Evolutionary conservation across 306 rosid genomes (phyloP).

Genomic region (Arachis stenosperma): DNA sequence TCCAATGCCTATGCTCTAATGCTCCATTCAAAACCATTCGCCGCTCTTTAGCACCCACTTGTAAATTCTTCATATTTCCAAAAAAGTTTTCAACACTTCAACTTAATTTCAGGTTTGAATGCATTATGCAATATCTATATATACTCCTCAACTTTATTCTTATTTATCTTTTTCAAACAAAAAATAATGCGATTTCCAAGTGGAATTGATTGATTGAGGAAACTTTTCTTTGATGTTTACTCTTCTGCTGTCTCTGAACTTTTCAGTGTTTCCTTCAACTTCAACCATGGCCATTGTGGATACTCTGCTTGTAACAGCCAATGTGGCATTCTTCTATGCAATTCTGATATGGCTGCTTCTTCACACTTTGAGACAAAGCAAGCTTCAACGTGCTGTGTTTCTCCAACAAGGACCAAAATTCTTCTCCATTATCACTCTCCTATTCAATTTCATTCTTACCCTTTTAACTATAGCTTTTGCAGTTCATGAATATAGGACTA

Average conservation of each 20-base stretch:
- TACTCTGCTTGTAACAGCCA: slow-evolving; percentile 40
- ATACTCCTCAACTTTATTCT: no score
- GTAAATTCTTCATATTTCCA: not conserved
- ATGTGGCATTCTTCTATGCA: slow-evolving; percentile 54
- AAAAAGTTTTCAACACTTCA: not conserved
- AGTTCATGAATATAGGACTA: slow-evolving; percentile 42
- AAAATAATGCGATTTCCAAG: not conserved
- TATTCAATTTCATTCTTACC: slow-evolving; percentile 47
- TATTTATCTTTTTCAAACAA: no score
- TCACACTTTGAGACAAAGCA: slow-evolving; percentile 46
- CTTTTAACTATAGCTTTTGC: slow-evolving; percentile 50
- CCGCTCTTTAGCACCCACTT: not conserved
- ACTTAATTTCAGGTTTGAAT: not conserved
- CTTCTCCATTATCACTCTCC: slow-evolving; percentile 39
- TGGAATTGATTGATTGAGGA: not conserved
- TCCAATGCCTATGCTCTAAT: not conserved
- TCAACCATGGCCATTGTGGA: slow-evolving; percentile 40
- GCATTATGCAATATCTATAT: no score
- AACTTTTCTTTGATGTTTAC: not conserved
- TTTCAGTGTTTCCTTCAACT: not conserved
- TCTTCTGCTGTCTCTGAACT: slow-evolving; percentile 5
- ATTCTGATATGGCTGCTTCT: slow-evolving; percentile 64
- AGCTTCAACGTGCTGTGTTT: not conserved
- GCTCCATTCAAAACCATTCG: not conserved
- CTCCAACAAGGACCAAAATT: slow-evolving; percentile 25